Conservation (phyloP, 2,329 filamentous ascomycete genomes). For the Xylaria sp. region DNA sequence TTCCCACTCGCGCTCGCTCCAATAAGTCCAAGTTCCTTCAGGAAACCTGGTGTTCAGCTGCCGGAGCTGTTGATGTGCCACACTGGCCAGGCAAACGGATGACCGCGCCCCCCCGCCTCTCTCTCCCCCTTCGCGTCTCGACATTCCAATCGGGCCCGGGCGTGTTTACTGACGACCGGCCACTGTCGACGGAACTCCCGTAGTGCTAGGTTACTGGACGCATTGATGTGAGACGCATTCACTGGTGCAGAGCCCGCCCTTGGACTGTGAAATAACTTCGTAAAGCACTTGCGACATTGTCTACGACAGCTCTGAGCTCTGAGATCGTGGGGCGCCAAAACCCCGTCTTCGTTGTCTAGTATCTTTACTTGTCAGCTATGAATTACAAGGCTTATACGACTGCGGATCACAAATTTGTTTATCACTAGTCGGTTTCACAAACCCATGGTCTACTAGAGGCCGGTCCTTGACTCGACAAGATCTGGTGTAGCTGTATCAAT, state of each 20-base stretch:
- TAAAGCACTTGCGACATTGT: slow-evolving; percentile 21
- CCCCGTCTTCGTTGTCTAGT: slow-evolving; percentile 16
- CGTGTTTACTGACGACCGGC: slow-evolving; percentile 25
- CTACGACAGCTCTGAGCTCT: slow-evolving; percentile 21
- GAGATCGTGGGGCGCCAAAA: slow-evolving; percentile 21
- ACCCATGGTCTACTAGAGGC: slow-evolving; percentile 16
- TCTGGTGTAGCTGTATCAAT: slow-evolving; percentile 26
- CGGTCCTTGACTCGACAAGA: slow-evolving; percentile 23
- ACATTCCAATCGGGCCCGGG: slow-evolving; percentile 15
- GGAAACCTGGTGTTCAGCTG: slow-evolving; percentile 18
- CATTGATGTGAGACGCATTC: slow-evolving; percentile 28
- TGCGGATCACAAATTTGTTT: slow-evolving; percentile 19
- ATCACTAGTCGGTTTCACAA: slow-evolving; percentile 22
- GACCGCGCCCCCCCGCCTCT: slow-evolving; percentile 21
- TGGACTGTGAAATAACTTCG: slow-evolving; percentile 23
- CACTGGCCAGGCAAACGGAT: slow-evolving; percentile 27
- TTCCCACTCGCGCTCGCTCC: slow-evolving; percentile 8
- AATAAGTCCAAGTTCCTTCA: no score
- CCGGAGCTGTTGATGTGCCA: slow-evolving; percentile 26
- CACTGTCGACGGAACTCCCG: slow-evolving; percentile 18
- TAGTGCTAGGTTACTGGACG: slow-evolving; percentile 27
- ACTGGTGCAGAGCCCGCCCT: slow-evolving; percentile 25
- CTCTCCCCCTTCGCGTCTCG: slow-evolving; percentile 23
- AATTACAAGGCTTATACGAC: slow-evolving; percentile 19
- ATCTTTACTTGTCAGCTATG: slow-evolving; percentile 25